Evolutionary conservation across 2,329 filamentous ascomycete species (phyloP).

Genomic region (Pseudogymnoascus verrucosus): DNA sequence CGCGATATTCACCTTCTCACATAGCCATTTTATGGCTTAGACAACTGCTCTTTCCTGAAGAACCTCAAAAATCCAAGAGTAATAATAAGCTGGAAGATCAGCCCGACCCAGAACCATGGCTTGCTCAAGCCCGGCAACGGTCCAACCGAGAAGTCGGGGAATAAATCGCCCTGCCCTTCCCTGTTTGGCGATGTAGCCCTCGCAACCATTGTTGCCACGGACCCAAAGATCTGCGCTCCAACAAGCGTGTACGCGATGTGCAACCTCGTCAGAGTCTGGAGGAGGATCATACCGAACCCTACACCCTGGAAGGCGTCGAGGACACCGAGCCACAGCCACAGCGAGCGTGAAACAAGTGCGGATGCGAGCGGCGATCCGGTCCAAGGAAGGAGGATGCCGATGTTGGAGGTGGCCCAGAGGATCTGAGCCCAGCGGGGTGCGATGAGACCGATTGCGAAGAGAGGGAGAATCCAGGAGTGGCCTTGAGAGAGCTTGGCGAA

Average conservation of each 20-base stretch:
- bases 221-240: constrained; percentile 53
- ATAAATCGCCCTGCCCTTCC: constrained; percentile 52
- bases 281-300: constrained; percentile 59
- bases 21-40: constrained; percentile 36
- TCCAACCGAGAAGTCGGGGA: constrained; percentile 50
- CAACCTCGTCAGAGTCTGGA: constrained; percentile 56
- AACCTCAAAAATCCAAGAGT: constrained; percentile 49
- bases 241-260: constrained; percentile 57
- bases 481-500: constrained; percentile 49
- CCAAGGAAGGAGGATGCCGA: constrained; percentile 57
- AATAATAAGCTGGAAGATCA: constrained; percentile 49
- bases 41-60: constrained; percentile 50
- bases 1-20: background rate
- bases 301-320: constrained; percentile 58
- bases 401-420: constrained; percentile 54
- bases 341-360: constrained; percentile 46
- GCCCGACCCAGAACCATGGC: constrained; percentile 53
- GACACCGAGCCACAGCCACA: constrained; percentile 62
- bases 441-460: constrained; percentile 59
- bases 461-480: constrained; percentile 59
- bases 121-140: constrained; percentile 38
- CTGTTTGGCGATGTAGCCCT: constrained; percentile 52
- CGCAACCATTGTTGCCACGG: constrained; percentile 53
- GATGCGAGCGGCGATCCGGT: constrained; percentile 44
- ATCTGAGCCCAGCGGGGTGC: constrained; percentile 62